Evolutionary conservation across 176 grass and related monocot genomes (phyloP).

Genomic region (Bonia amplexicaulis): DNA sequence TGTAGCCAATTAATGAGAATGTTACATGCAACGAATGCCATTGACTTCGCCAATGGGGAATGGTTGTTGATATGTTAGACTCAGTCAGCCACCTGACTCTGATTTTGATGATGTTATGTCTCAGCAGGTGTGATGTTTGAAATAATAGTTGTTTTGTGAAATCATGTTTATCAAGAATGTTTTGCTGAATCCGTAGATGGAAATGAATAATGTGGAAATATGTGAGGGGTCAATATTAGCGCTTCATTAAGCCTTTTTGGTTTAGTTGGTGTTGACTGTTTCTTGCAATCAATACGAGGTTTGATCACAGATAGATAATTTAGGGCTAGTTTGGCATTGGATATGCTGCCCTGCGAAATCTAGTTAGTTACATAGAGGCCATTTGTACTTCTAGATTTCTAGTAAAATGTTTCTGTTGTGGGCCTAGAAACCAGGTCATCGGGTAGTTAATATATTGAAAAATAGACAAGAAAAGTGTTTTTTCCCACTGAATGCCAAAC

Average conservation of each 20-base stretch:
- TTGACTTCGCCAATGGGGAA: background rate
- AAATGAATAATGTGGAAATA: background rate
- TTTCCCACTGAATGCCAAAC: background rate
- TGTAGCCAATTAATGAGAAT: background rate
- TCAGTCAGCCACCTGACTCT: background rate
- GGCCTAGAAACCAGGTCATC: background rate
- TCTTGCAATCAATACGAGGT: background rate
- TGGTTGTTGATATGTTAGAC: constrained; percentile 8
- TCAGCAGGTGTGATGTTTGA: background rate
- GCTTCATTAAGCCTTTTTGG: background rate
- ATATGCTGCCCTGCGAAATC: background rate
- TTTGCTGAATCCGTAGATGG: constrained; percentile 1
- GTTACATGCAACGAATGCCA: background rate
- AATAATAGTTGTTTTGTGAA: background rate
- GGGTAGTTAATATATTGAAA: background rate
- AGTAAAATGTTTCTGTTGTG: background rate
- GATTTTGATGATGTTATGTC: constrained; percentile 11
- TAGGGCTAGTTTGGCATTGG: background rate
- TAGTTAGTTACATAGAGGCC: background rate
- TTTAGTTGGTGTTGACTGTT: background rate
- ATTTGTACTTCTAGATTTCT: background rate
- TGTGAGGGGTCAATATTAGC: background rate
- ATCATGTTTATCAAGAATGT: background rate
- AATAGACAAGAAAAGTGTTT: background rate
- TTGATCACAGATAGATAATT: background rate